Evolutionary conservation across 208 protist genomes (phyloP).

Genomic region (Acanthamoeba healyi): DNA sequence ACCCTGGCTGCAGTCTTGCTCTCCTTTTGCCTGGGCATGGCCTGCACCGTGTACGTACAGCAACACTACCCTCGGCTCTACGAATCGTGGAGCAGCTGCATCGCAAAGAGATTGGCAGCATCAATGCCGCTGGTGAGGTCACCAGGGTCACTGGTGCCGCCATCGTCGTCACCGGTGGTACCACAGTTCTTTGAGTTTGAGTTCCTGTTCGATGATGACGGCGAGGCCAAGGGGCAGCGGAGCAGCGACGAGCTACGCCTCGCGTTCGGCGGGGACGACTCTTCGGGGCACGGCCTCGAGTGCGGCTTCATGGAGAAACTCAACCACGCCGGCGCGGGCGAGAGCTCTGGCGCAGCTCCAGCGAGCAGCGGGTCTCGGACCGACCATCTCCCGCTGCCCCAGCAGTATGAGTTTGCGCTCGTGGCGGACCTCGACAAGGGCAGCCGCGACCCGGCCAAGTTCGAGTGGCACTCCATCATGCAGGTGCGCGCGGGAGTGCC

Average conservation of each 20-base stretch:
- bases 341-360: not conserved
- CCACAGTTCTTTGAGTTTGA: slow-evolving; percentile 59
- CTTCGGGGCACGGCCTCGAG: not conserved
- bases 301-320: not conserved
- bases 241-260: not conserved
- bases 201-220: not conserved
- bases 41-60: not conserved
- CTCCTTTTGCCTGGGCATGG: slow-evolving; percentile 8
- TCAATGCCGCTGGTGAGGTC: too few species aligned
- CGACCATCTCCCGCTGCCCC: slow-evolving; percentile 12
- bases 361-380: not conserved
- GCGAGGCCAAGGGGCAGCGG: not conserved
- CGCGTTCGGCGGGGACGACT: not conserved
- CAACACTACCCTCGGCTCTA: not conserved
- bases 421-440: slow-evolving; percentile 69
- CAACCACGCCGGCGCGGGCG: not conserved
- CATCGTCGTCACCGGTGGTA: too few species aligned
- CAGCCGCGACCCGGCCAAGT: slow-evolving; percentile 56
- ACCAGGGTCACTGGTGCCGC: too few species aligned
- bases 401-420: slow-evolving; percentile 66
- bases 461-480: slow-evolving; percentile 75
- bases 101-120: too few species aligned
- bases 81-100: too few species aligned
- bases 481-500: not conserved
- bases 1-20: not conserved